Conservation (phyloP, 352 stramenopile species). For the Pythium chondricola region DNA sequence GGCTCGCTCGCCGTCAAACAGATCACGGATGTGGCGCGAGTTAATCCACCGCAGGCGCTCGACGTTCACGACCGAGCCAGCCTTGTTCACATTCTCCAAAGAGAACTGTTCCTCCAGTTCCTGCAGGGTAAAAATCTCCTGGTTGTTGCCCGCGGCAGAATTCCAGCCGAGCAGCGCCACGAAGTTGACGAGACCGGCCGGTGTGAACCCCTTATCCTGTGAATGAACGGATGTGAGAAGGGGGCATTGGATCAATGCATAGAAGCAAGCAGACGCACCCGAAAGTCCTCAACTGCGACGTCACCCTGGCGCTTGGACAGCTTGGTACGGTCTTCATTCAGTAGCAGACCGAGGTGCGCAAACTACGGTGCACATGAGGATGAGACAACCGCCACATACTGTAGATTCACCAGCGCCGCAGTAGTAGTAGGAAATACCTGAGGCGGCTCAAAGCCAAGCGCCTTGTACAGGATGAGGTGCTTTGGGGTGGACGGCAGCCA, state of each 20-base stretch:
- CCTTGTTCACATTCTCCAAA: slow-evolving; percentile 85
- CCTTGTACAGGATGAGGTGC: slow-evolving; percentile 88
- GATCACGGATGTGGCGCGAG: slow-evolving; percentile 73
- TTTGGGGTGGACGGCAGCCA: slow-evolving; percentile 91
- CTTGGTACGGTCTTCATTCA: slow-evolving; percentile 97
- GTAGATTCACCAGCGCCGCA: no score
- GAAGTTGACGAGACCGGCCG: slow-evolving; percentile 97
- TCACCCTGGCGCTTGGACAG: slow-evolving; percentile 98
- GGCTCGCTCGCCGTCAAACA: slow-evolving; percentile 53
- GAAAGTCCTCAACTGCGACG: slow-evolving; percentile 96
- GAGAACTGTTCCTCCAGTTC: slow-evolving; percentile 88
- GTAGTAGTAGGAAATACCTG: slow-evolving; percentile 24
- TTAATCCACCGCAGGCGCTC: slow-evolving; percentile 88
- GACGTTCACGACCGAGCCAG: slow-evolving; percentile 82
- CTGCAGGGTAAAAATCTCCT: slow-evolving; percentile 95
- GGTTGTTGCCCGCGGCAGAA: slow-evolving; percentile 90
- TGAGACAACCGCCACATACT: no score
- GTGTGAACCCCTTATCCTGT: slow-evolving; percentile 92
- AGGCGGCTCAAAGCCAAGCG: slow-evolving; percentile 67
- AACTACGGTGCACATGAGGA: slow-evolving; percentile 53
- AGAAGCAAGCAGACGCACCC: slow-evolving; percentile 32
- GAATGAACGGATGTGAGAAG: not conserved
- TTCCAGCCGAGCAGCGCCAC: slow-evolving; percentile 98
- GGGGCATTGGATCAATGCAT: not conserved
- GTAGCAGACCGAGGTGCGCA: slow-evolving; percentile 89